These are phyloP conservation scores for Penicillium sp. DNA, from an alignment of 2,329 filamentous ascomycete genomes.

Conservation along the genomic window DNA sequence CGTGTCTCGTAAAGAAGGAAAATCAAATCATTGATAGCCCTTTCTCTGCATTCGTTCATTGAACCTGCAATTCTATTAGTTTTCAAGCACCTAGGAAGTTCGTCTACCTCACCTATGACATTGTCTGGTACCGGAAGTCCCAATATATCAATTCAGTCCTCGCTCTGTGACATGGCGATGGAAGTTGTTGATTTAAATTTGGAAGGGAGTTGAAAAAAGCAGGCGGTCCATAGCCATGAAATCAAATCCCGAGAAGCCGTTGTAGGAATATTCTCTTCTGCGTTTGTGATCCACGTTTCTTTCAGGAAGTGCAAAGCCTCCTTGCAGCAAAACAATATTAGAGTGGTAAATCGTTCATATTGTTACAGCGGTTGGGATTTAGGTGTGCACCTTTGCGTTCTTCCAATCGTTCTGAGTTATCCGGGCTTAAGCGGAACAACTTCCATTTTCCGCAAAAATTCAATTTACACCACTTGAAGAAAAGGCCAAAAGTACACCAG, in stretches of 20 bases:
- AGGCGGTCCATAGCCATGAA: slow-evolving; percentile 14
- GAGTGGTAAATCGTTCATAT: slow-evolving; percentile 19
- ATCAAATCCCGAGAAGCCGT: slow-evolving; percentile 5
- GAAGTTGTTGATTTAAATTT: slow-evolving; percentile 17
- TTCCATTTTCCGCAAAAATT: too few species aligned
- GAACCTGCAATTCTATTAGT: slow-evolving; percentile 10
- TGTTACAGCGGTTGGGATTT: too few species aligned
- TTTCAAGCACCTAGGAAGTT: not conserved
- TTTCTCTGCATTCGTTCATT: slow-evolving; percentile 14
- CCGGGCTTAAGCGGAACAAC: too few species aligned
- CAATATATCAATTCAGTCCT: slow-evolving; percentile 8
- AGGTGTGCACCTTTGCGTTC: too few species aligned
- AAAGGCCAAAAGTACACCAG: too few species aligned
- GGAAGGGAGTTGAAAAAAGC: slow-evolving; percentile 13
- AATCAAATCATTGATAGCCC: slow-evolving; percentile 10
- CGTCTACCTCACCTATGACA: slow-evolving; percentile 12
- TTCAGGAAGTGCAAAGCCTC: slow-evolving; percentile 10
- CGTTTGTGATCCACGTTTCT: slow-evolving; percentile 13
- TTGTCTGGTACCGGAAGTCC: slow-evolving; percentile 18
- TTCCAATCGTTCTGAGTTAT: too few species aligned
- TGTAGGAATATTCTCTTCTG: slow-evolving; percentile 5
- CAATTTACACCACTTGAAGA: too few species aligned
- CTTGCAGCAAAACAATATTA: slow-evolving; percentile 24
- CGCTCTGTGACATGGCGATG: slow-evolving; percentile 13
- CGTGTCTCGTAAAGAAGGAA: slow-evolving; percentile 7